Conservation (phyloP, 495 filamentous ascomycete species). For the Neurospora sublineolata region DNA sequence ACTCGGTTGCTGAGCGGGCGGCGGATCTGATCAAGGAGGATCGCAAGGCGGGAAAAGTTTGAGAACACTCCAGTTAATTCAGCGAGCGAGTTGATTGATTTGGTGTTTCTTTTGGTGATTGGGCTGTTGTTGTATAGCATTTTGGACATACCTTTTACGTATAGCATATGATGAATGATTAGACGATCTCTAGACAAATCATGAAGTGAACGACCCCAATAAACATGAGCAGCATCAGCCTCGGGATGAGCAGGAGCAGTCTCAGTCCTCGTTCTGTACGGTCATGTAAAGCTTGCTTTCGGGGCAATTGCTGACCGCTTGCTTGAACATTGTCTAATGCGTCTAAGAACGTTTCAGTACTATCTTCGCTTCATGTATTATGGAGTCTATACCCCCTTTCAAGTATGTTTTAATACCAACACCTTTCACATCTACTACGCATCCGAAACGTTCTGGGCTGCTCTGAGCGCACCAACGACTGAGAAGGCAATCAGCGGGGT, state of each 20-base stretch:
- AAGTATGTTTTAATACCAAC: neutral
- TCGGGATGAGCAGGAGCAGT: neutral
- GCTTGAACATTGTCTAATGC: neutral
- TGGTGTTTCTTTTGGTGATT: neutral
- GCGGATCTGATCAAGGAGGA: conserved; percentile 42
- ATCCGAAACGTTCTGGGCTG: neutral
- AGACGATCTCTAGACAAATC: neutral
- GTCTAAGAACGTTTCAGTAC: neutral
- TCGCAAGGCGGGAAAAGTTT: neutral
- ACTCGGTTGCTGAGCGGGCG: conserved; percentile 44
- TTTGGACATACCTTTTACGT: neutral
- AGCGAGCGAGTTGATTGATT: neutral
- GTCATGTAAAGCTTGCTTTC: neutral
- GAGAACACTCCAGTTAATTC: neutral
- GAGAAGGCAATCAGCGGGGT: neutral
- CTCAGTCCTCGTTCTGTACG: neutral
- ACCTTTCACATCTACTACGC: neutral
- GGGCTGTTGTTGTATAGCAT: neutral
- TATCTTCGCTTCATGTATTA: neutral
- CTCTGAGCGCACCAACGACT: neutral
- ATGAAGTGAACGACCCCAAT: neutral
- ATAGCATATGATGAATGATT: neutral
- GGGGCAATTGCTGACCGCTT: neutral
- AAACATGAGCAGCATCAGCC: neutral
- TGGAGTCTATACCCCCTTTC: neutral